Base-by-base conservation (phyloP, 495 filamentous ascomycete species). In the Hypoxylon perforatum region DNA sequence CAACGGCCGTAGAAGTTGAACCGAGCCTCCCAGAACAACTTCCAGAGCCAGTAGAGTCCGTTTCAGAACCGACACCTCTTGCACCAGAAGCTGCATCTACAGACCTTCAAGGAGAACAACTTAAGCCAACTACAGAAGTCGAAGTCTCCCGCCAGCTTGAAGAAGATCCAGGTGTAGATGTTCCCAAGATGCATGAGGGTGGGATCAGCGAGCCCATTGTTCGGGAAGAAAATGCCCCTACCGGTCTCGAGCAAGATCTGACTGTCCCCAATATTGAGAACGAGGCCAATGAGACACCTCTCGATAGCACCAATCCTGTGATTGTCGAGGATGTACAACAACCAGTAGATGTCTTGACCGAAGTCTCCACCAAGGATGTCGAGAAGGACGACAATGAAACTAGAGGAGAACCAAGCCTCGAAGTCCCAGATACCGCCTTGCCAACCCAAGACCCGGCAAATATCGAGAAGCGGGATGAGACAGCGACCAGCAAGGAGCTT, bases 381-480 rank as follows among this genome's bases (percentile, higher is more conserved):
- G 77, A 77, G 60, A 75, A 78, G 52, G 71, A 77, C n/a, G 81
- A 81, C 66, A 83, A 81, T 56, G 75, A 36, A 73, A 75, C 41
- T 66, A 23, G 30, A 22, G 15, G 11, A 39, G 44, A 61, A 36
- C 8, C 30, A 38, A 52, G 45, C 9, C 45, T 53, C 12, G 42
- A 58, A 19, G 36, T 44, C n/a, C 12, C 56, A 25, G 23, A 35
- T 42, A 17, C 42, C 10, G 58, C 63, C 17, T 48, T 50, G 10
- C 64, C 52, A 55, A 64, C 51, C 52, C 74, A 54, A 67, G 50
- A 62, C 45, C 52, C 38, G 15, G 53, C 21, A 25, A 51, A 61
- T 53, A 66, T 28, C 38, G 64, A 58, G 50, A 52, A 63, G 36
- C 49, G 48, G 36, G 41, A 41, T 48, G 67, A 67, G 45, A 42